Evolutionary conservation across 23 red algal genomes (phyloP).

Genomic region (Gracilaria gracilis): DNA sequence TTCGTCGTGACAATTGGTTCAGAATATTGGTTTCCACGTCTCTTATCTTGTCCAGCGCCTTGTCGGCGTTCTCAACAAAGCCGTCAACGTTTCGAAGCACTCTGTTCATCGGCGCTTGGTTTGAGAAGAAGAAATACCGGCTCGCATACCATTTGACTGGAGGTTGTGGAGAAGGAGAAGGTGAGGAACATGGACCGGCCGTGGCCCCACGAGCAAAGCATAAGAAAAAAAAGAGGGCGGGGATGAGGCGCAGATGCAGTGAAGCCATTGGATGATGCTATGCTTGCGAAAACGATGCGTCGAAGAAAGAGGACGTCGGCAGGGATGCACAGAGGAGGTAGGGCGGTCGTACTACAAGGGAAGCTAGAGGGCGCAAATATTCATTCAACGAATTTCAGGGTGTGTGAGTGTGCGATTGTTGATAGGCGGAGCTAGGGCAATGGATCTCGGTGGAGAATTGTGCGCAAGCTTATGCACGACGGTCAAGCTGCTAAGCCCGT

Average conservation of each 20-base stretch:
- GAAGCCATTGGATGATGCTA: not conserved
- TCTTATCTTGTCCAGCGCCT: not conserved
- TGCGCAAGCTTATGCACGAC: too few relatives aligned
- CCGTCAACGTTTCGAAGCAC: conserved; percentile 14
- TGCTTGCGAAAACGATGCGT: not conserved
- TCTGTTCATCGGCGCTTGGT: conserved; percentile 17
- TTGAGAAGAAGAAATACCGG: conserved; percentile 2
- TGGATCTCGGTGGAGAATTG: too few relatives aligned
- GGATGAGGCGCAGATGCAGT: not conserved
- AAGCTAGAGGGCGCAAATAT: too few relatives aligned
- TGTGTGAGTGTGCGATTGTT: too few relatives aligned
- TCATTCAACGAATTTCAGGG: too few relatives aligned
- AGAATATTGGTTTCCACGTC: conserved; percentile 12
- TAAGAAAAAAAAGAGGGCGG: not conserved
- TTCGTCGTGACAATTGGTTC: not conserved
- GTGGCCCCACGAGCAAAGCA: not conserved
- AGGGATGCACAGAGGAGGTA: not conserved
- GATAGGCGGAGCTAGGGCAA: too few relatives aligned
- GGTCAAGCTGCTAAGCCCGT: too few relatives aligned
- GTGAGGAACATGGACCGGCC: not conserved
- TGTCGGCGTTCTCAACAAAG: conserved; percentile 17
- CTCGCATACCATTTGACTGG: not conserved
- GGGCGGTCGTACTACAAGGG: too few relatives aligned
- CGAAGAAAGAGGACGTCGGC: not conserved
- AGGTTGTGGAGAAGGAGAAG: not conserved